These are phyloP conservation scores for Apophysomyces ossiformis DNA, from an alignment of 371 early-diverging fungal genomes.

Conservation along the genomic window DNA sequence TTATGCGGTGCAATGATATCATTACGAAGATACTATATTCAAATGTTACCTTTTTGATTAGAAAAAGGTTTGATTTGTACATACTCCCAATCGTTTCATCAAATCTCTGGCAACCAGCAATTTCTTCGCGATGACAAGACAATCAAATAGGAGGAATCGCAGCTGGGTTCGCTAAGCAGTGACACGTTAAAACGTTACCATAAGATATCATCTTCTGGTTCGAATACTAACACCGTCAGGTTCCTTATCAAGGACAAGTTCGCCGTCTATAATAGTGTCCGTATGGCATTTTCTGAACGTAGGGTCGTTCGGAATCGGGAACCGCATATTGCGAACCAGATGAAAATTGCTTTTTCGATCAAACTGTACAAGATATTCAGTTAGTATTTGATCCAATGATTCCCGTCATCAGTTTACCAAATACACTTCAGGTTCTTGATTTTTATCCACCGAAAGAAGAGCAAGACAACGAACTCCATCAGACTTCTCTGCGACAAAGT, in stretches of 20 bases:
- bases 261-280: constrained; percentile 91
- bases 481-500: constrained; percentile 97
- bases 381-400: constrained; percentile 12
- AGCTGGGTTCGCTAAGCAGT: constrained; percentile 28
- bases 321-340: constrained; percentile 63
- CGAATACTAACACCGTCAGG: constrained; percentile 60
- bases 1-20: constrained; percentile 76
- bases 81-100: constrained; percentile 77
- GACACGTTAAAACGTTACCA: neutral
- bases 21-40: constrained; percentile 59
- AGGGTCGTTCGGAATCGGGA: constrained; percentile 66
- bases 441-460: constrained; percentile 53
- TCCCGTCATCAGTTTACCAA: constrained; percentile 52
- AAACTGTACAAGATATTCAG: constrained; percentile 53
- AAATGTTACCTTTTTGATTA: neutral
- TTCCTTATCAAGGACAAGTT: constrained; percentile 81
- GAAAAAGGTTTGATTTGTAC: constrained; percentile 11
- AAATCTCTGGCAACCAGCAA: constrained; percentile 59
- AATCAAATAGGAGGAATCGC: constrained; percentile 78
- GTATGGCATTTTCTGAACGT: constrained; percentile 58
- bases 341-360: constrained; percentile 88
- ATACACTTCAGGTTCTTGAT: constrained; percentile 61
- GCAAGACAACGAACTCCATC: constrained; percentile 95
- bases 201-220: constrained; percentile 10
- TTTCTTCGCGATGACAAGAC: constrained; percentile 63